Base-by-base conservation (phyloP, 176 grass and related monocot species). In the Oryza glumipatula region DNA sequence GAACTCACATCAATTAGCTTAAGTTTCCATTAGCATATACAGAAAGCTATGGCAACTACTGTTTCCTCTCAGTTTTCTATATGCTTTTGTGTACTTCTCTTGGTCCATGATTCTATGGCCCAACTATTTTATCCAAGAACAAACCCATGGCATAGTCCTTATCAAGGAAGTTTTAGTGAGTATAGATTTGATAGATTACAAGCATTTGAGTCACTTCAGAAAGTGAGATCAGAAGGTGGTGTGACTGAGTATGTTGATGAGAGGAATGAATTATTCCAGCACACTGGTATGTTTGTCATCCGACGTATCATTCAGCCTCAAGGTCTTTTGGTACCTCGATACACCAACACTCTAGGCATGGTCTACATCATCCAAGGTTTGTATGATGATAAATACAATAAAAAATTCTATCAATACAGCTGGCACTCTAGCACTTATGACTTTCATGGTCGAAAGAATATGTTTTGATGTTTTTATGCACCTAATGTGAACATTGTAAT, bases 241-340 rank as follows among this genome's bases (percentile, higher is more conserved):
- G 35, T 77, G 64, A 86, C 81, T 6, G 78, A 90, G 65, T 90
- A 82, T 60, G 86, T 86, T 36, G 83, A 90, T 12, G 72, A 82
- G 78, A 46, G 65, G 47, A 86, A 78, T 38, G 88, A 90, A 68
- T 73, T 38, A 38, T 6, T 38, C 36, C 36, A 38, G 6, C 36
- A 38, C 36, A 38, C 36, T 6, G 36, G 36, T 38, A 38, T 0
- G 0, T 38, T 38, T 38, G 36, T 38, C 36, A 38, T 38, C 36
- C 36, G 3, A 48, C 46, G 46, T 48, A 12, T 48, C 11, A 48
- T 48, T 48, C 11, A 48, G 11, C 46, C 46, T 48, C 46, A 48
- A 48, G 46, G 11, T 11, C 11, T 48, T 48, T 12, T 48, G 11
- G 11, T 48, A 14, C 46, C 46, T 13, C 11, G 46, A 48, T 48